These are phyloP conservation scores for Panicum hallii DNA, from an alignment of 202 grass and related monocot species.

Conservation along the genomic window DNA sequence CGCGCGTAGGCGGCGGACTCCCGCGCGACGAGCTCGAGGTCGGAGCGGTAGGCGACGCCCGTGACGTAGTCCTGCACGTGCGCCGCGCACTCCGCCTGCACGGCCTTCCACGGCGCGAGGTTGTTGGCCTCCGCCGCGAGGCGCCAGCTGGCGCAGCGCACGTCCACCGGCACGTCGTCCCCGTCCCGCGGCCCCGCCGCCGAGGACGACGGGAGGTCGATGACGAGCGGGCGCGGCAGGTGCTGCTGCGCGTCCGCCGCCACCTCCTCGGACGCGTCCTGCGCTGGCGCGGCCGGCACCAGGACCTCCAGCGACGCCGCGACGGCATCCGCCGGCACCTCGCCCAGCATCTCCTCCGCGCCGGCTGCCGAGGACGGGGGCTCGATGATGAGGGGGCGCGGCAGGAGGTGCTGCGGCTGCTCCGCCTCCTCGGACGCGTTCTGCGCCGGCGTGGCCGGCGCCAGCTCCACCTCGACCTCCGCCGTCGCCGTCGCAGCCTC, in stretches of 20 bases:
- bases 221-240: constrained; percentile 49
- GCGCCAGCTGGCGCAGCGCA: constrained; percentile 73
- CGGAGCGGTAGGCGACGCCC: constrained; percentile 60
- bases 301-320: constrained; percentile 60
- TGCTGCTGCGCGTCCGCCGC: not conserved
- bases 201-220: constrained; percentile 32
- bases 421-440: not conserved
- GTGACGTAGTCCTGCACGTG: constrained; percentile 71
- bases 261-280: not conserved
- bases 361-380: not conserved
- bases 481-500: not conserved
- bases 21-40: constrained; percentile 58
- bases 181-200: not conserved
- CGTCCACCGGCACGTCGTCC: not conserved
- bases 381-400: constrained; percentile 54
- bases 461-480: constrained; percentile 46
- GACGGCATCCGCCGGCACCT: not conserved
- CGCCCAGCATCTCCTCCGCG: not conserved
- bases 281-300: not conserved
- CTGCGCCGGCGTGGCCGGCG: not conserved
- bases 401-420: constrained; percentile 29
- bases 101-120: constrained; percentile 45
- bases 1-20: constrained; percentile 66
- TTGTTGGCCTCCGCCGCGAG: constrained; percentile 75
- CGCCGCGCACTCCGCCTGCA: constrained; percentile 50